Conservation (phyloP, 495 filamentous ascomycete genomes). For the Penicillium steckii region DNA sequence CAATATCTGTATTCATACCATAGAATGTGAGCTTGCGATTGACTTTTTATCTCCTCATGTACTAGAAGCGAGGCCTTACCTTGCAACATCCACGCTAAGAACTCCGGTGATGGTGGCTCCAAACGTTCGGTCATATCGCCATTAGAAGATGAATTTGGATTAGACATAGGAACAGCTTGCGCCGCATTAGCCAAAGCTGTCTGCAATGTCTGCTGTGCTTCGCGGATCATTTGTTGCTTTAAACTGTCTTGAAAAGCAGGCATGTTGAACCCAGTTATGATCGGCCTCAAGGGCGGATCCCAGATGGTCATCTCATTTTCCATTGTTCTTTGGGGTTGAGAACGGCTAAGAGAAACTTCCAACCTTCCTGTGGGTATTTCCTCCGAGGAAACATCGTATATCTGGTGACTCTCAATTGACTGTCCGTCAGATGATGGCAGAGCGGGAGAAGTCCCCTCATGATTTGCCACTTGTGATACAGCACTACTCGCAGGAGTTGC, state of each 20-base stretch:
- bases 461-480: neutral
- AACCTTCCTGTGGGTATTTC: neutral
- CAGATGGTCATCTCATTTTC: neutral
- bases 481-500: no score
- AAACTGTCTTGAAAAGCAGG: neutral
- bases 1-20: conserved; percentile 15
- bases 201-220: neutral
- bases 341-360: neutral
- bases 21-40: no score
- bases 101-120: conserved; percentile 10
- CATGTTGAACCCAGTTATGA: neutral
- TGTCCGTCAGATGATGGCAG: neutral
- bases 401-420: neutral
- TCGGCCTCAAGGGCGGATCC: neutral
- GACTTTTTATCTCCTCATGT: no score
- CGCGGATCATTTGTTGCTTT: neutral
- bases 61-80: no score
- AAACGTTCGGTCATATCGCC: neutral
- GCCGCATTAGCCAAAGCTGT: neutral
- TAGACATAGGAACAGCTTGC: neutral
- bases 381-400: neutral
- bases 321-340: neutral
- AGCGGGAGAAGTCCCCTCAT: neutral
- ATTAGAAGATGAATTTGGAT: neutral
- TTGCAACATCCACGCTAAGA: conserved; percentile 24